Evolutionary conservation across 2,329 filamentous ascomycete species (phyloP), one percentile per base, ranked within the genome.

Genomic region (Penicillium sp.): DNA sequence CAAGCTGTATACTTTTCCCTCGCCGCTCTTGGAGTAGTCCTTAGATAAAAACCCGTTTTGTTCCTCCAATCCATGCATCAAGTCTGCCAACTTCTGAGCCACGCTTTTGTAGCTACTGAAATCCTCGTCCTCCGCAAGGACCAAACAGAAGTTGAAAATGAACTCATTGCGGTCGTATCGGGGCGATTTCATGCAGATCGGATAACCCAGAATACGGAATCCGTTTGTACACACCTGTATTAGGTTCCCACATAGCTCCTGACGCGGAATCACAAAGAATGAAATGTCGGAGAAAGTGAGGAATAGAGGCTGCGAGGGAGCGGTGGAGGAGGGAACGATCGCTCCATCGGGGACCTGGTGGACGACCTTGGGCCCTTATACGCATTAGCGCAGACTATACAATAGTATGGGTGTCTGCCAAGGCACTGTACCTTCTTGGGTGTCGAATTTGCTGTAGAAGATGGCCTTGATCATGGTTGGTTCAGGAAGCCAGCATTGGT

Each of bases 141-240:
- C 90, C 49, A 98, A 83, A 62, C 92, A 93, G 74, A 98, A 97
- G 78, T 98, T 98, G 86, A 98, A 99, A 74, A 97, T 97, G 82
- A 97, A 98, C 77, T 96, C 92, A 78, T 97, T 97, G 62, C 95
- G 90, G 72, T 90, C 88, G 73, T 98, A 97, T 69, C 90, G 90
- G 59, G 88, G 85, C 66, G 93, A 87, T 56, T 90, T 88, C 73
- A 98, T 92, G 74, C 92, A 94, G 57, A 98, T 90, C 0, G 95
- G 95, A 71, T 93, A 92, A 17, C 93, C 92, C 38, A 99, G 85
- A 59, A 99, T 88, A 61, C 89, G 88, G 77, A 93, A 90, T 50
- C 91, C 90, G 76, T 90, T 90, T n/a, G 81, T 82, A 70, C 84
- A 86, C 60, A 96, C 89, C 30, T 79, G 78, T 64, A 98, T 85